Base-by-base conservation (phyloP, 176 grass and related monocot genomes). In the Carex cristatella region DNA sequence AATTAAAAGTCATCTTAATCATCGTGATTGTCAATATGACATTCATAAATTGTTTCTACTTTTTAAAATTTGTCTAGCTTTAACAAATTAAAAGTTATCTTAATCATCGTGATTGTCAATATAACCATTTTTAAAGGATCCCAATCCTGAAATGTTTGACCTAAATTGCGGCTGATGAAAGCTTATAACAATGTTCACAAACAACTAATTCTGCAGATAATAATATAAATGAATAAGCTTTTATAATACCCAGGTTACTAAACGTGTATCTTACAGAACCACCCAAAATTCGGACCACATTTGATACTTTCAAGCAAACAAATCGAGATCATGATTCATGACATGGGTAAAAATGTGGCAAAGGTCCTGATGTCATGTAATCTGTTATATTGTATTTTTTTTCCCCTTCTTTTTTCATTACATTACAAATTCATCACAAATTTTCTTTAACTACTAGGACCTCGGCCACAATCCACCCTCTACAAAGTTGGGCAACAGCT, bases 241-340 rank as follows among this genome's bases (percentile, higher is more conserved):
- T 53, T 58, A 70, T 70, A 69, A 44, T 42, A 70, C 46, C n/a
- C 3, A 57, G 18, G 44, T n/a, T 66, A 31, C 75, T 23, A 23
- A 23, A 69, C 38, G 15, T 28, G 60, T 18, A 65, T 64, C 27
- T 68, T 68, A 83, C 61, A 83, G 3, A 61, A 27, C 70, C 32
- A 60, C 79, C 86, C 79, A 84, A 81, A 84, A 70, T 83, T 69
- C 86, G 54, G 78, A 70, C 9, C 38, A 76, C 35, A 10, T 16
- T 14, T 11, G 16, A 66, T 83, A 5, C 38, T 44, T 44, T 46
- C 15, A 23, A 64, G 11, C 59, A 81, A 65, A 27, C 23, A 10
- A 61, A 83, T 81, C 79, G 40, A 83, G 23, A 44, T 53, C 10
- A 65, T 48, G 48, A 67, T 28, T 53, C 10, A 65, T 48, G 48